Evolutionary conservation across 345 rosid species (phyloP).

Genomic region (Sisymbrium irio): DNA sequence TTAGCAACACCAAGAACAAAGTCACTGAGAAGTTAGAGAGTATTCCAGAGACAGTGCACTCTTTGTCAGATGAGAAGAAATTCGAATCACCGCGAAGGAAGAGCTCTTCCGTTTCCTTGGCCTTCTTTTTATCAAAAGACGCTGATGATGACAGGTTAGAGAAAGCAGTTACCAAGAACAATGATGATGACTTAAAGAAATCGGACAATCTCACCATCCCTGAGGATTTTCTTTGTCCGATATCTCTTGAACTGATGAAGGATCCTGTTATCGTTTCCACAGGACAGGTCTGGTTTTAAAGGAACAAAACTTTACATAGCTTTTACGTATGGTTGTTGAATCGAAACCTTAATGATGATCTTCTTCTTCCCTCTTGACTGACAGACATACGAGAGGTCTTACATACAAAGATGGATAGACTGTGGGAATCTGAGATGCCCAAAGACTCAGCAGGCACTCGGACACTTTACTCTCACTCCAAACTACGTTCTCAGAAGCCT

Average conservation of each 20-base stretch:
- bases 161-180: conserved; percentile 35
- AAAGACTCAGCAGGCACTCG: conserved; percentile 87
- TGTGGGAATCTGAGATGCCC: conserved; percentile 80
- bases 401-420: conserved; percentile 92
- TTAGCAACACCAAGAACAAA: conserved; percentile 35
- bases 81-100: conserved; percentile 29
- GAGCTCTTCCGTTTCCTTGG: conserved; percentile 38
- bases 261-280: conserved; percentile 93
- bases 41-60: conserved; percentile 19
- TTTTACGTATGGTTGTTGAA: not conserved
- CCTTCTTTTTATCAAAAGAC: conserved; percentile 34
- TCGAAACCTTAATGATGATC: not conserved
- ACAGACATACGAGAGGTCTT: conserved; percentile 95
- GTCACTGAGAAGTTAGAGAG: conserved; percentile 30
- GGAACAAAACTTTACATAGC: not conserved
- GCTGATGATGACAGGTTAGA: conserved; percentile 39
- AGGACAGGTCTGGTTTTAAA: conserved; percentile 56
- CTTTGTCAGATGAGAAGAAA: conserved; percentile 23
- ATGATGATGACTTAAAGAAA: conserved; percentile 47
- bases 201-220: conserved; percentile 55
- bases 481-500: conserved; percentile 86
- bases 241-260: conserved; percentile 87
- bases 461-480: conserved; percentile 70
- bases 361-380: conserved; percentile 19
- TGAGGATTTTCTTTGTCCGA: conserved; percentile 84